Base-by-base conservation (phyloP, 441 rosid genomes). In the Brassica hybrid region DNA sequence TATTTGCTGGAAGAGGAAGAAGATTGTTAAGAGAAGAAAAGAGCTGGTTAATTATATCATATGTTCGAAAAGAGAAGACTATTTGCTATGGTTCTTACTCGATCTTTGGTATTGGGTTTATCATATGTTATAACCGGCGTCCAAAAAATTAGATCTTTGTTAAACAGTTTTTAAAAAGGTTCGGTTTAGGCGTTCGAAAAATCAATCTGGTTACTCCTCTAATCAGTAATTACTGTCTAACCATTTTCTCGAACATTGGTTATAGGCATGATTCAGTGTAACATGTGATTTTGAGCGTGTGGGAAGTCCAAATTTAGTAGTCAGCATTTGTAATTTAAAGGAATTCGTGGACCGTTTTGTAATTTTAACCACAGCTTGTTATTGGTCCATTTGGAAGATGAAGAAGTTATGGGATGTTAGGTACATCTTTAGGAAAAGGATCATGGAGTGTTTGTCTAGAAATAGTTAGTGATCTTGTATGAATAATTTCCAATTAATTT, bases 1-100 rank as follows among this genome's bases (percentile, higher is more conserved):
- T 88, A 91, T 81, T 76, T 89, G 61, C 74, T 74, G 1, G 91
- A 85, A 67, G 71, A 65, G 78, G 91, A 65, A 59, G 71, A 48
- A 52, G 75, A 19, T 0, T 41, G 54, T 30, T 68, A 82, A 73
- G 83, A 76, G 76, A 67, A 23, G 50, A 21, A 50, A 4, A 27
- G 5, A 27, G 32, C 6, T 27, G 32, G 32, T 27, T 65, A 54
- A 36, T 23, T 23, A 23, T 23, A 23, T 23, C 25, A 23, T 23
- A 23, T 23, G 25, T 23, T 23, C 25, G 25, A 23, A 23, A 23
- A 23, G 25, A 23, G 25, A 23, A 23, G 25, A 23, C 25, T 23
- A 23, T 23, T 23, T 23, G 68, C 13, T 52, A 67, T 78, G 70
- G 27, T 67, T 72, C 48, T 67, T 12, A 32, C n/a, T 62, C 12